Base-by-base conservation (phyloP, 2,329 filamentous ascomycete species). In the Aspergillus costaricaensis region DNA sequence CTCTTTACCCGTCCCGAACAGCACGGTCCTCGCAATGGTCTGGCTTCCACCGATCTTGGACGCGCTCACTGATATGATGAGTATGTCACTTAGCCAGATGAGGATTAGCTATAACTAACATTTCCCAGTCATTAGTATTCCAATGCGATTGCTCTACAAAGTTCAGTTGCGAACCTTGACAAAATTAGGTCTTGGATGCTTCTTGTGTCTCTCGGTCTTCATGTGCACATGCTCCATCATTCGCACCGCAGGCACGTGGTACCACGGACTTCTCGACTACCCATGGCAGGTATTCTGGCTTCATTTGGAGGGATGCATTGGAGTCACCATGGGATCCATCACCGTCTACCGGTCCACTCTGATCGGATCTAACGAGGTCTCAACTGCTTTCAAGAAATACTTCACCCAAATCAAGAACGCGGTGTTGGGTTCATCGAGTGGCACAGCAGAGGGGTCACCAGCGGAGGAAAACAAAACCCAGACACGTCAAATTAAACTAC, bases 231-330 rank as follows among this genome's bases (percentile, higher is more conserved):
- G 50, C 32, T 53, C 50, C 50, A 53, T 53, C 14, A 53, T 53
- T 36, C 50, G 50, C 50, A 41, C 50, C 4, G 50, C 50, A 27
- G 50, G 50, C 12, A 53, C 50, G 6, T 53, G 32, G 27, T 53
- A 53, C 32, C 50, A 41, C 19, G 36, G 36, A 7, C 17, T 25
- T 17, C 50, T 53, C 19, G 50, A 53, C 50, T 53, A 53, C 50
- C 50, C 50, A 14, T 53, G 50, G 50, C 50, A 53, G 30, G 50
- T 53, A 7, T 53, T 53, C 50, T 53, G 50, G 50, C 50, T 53
- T 36, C 50, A 53, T 15, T 15, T 41, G 32, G 50, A 53, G 32
- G 50, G 32, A 9, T 53, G 50, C 12, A 53, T 53, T 14, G 50
- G 32, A 6, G 50, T 53, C 0, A 41, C 32, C 30, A 53, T 53